Evolutionary conservation across 2,329 filamentous ascomycete genomes (phyloP).

Genomic region (Cercospora berteroae): DNA sequence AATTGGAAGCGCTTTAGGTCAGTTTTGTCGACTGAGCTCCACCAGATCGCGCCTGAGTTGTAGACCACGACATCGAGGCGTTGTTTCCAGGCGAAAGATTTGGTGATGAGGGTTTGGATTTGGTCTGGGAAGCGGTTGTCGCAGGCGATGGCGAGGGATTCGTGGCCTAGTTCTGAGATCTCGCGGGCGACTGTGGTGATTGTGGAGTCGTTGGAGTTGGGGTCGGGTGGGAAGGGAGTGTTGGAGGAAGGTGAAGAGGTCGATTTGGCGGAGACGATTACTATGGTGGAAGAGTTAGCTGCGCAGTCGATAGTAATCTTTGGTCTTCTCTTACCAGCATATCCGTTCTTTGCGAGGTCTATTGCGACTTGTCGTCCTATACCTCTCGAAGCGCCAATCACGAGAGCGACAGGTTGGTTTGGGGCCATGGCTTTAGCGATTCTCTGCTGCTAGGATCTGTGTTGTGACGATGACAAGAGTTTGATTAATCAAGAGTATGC

Average conservation of each 20-base stretch:
- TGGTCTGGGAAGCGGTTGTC: constrained; percentile 66
- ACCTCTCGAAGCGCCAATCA: constrained; percentile 52
- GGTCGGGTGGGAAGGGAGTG: constrained; percentile 60
- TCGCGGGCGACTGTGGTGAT: constrained; percentile 78
- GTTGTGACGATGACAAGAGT: neutral
- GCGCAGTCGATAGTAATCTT: neutral
- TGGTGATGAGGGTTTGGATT: constrained; percentile 59
- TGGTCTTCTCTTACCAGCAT: constrained; percentile 56
- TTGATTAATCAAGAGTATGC: neutral
- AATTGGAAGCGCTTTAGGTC: constrained; percentile 54
- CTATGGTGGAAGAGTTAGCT: constrained; percentile 42
- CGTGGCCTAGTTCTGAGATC: constrained; percentile 56
- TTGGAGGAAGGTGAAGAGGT: constrained; percentile 54
- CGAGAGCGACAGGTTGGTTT: constrained; percentile 30
- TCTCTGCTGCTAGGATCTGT: neutral
- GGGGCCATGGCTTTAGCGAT: neutral
- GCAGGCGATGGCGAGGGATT: constrained; percentile 64
- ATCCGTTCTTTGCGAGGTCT: constrained; percentile 69
- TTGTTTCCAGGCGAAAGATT: constrained; percentile 56
- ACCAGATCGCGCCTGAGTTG: constrained; percentile 81
- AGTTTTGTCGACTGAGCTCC: constrained; percentile 66
- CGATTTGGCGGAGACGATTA: constrained; percentile 75
- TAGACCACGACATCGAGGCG: constrained; percentile 74
- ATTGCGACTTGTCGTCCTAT: constrained; percentile 80
- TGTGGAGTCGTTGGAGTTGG: constrained; percentile 71